These are phyloP conservation scores for Lipomyces starkeyi DNA, from an alignment of 805 yeast species.

Conservation along the genomic window DNA sequence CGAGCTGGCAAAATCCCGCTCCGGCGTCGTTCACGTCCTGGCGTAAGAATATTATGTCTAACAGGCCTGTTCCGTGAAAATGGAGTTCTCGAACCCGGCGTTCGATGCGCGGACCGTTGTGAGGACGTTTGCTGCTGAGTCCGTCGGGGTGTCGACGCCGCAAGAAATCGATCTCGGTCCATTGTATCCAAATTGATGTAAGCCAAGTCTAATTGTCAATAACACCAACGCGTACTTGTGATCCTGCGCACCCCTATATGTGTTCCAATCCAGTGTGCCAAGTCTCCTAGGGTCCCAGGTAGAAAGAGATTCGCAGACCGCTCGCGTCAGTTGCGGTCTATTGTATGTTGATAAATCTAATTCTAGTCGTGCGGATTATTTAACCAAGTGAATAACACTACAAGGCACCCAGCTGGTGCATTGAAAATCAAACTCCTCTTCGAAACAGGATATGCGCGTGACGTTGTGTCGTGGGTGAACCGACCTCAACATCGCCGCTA, in stretches of 20 bases:
- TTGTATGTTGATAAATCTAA: neutral
- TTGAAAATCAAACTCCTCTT: neutral
- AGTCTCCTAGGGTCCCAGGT: neutral
- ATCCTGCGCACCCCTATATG: neutral
- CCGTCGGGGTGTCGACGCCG: conserved; percentile 13
- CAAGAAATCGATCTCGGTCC: neutral
- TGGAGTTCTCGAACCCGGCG: conserved; percentile 17
- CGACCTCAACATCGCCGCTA: neutral
- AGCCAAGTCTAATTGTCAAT: neutral
- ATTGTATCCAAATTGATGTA: neutral
- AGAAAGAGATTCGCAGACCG: neutral
- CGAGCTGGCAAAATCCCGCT: conserved; percentile 9
- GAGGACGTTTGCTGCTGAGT: conserved; percentile 1
- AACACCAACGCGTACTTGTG: neutral
- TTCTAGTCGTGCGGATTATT: neutral
- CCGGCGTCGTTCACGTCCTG: conserved; percentile 26
- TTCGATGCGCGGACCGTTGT: conserved; percentile 6
- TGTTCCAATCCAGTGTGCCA: no score
- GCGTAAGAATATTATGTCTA: conserved; percentile 29
- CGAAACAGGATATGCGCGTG: neutral
- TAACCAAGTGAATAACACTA: neutral
- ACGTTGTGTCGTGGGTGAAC: neutral
- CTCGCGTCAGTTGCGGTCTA: no score
- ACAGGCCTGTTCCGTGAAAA: neutral
- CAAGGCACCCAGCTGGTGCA: neutral